Base-by-base conservation (phyloP, 2,329 filamentous ascomycete species). In the Exophiala spinifera region DNA sequence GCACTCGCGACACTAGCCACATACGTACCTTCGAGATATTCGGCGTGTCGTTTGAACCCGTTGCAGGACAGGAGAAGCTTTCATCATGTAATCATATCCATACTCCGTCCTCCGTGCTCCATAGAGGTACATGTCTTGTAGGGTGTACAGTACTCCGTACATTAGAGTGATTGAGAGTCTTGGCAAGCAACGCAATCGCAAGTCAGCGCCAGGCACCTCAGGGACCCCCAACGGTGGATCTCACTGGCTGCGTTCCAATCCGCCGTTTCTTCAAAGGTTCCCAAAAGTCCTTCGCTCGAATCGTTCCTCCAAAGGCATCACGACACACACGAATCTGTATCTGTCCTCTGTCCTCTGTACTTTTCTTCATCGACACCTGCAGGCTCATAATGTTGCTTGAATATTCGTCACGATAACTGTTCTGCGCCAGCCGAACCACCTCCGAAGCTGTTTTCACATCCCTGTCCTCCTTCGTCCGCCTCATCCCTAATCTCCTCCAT, bases 301-400 rank as follows among this genome's bases (percentile, higher is more conserved):
- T 40, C 37, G 43, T 42, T 34, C 28, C 37, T 45, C n/a, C 53
- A 39, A 13, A 21, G 21, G 46, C 48, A 44, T 40, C 44, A 52
- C 51, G 40, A 40, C 42, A 21, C 52, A 44, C 33, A 58, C 46
- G 28, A 49, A 45, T 40, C 48, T 31, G 51, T 51, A 57, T 58
- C 56, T 58, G 56, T 58, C 56, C 51, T 58, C 51, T 58, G 51
- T 58, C 56, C 56, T 55, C 51, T 48, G 48, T 45, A 48, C 42
- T 44, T 53, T 51, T 44, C 20, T 42, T 47, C 39, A 46, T 25
- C 39, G 44, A 49, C 42, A 40, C 42, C 46, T 23, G 49, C 46
- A 51, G 55, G 49, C 49, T 55, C 51, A 49, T 28, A 43, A 58
- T 55, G 51, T 46, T 46, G 48, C 56, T 49, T 52, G 28, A 46